These are phyloP conservation scores for Santalum album DNA, from an alignment of 164 flowering plant species.

Conservation along the genomic window DNA sequence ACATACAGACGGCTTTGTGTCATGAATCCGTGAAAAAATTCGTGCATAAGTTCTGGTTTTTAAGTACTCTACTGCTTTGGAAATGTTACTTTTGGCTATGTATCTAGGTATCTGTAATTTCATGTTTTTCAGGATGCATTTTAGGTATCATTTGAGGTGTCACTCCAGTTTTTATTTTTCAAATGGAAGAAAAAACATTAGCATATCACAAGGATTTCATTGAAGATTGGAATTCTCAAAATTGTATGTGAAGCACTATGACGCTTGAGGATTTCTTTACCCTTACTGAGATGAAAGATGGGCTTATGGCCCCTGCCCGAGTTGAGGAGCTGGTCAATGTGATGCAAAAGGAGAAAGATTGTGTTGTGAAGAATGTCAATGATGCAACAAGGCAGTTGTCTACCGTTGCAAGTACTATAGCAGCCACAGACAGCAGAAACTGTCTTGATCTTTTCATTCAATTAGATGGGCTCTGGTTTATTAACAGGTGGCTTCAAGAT, in stretches of 20 bases:
- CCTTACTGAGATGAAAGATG: constrained; percentile 79
- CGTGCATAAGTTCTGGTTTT: too few species aligned
- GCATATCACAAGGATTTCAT: background rate
- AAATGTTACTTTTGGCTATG: too few species aligned
- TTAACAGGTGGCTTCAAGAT: constrained; percentile 71
- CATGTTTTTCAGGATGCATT: constrained; percentile 11
- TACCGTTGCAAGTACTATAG: constrained; percentile 67
- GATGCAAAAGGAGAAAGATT: constrained; percentile 58
- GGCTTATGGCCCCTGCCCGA: constrained; percentile 59
- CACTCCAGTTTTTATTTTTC: too few species aligned
- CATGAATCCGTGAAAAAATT: too few species aligned
- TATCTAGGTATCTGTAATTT: background rate
- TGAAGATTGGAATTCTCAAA: constrained; percentile 15
- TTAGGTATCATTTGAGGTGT: constrained; percentile 1
- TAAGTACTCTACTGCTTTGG: too few species aligned
- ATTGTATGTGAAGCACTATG: constrained; percentile 40
- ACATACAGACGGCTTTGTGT: too few species aligned
- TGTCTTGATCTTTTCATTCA: constrained; percentile 74
- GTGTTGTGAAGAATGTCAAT: constrained; percentile 38
- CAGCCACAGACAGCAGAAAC: constrained; percentile 57
- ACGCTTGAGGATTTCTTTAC: constrained; percentile 81
- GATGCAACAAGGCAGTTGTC: constrained; percentile 82
- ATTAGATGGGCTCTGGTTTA: constrained; percentile 54
- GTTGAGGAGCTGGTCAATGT: constrained; percentile 65
- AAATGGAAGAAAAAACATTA: constrained; percentile 17